Evolutionary conservation across 2,329 filamentous ascomycete species (phyloP), one percentile per base, ranked within the genome.

Genomic region (Aureobasidium leucospermi): DNA sequence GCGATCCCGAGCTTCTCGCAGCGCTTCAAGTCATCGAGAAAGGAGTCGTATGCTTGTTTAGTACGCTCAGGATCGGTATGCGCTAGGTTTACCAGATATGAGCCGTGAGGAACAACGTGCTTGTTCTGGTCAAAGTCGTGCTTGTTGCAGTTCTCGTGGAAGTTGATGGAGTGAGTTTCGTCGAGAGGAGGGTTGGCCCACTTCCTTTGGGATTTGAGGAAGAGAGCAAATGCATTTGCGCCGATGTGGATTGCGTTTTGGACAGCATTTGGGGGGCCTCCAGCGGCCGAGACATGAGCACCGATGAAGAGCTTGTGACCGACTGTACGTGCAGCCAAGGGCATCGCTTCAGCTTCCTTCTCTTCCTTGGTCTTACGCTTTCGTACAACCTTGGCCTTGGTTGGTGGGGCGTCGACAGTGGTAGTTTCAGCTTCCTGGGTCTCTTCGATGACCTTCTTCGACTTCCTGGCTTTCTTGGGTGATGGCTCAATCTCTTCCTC

Each of bases 171-270:
- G 57, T 87, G 83, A 29, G 88, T 85, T 41, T 84, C 74, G 29
- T 87, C 80, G 4, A 99, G 79, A 0, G 89, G 83, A 8, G 92
- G 90, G 67, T 88, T 95, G 31, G 83, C 81, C 94, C 94, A 99
- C 77, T 96, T 97, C 59, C 92, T 86, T 73, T 99, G 94, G 0
- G 90, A 96, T 72, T 97, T 97, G 66, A 99, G 81, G 76, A 99
- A 99, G 19, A 97, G 79, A 4, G 94, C 94, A 67, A 97, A 96
- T 9, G 92, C 85, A 71, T 97, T 99, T 63, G 88, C 92, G 57
- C 92, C 80, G 52, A 63, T 68, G 43, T 76, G 67, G 6, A 65
- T 56, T 32, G 62, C 53, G 63, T 77, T 67, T 66, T 80, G 78
- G 61, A 97, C 81, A 0, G 92, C 82, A 72, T 97, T 96, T 60